A percentile compares a stretch with the other conserved stretches of the same genome.
phyloP scores from a whole-genome alignment of 768 basidiomycete genomes.

The Crepidotus variabilis region DNA sequence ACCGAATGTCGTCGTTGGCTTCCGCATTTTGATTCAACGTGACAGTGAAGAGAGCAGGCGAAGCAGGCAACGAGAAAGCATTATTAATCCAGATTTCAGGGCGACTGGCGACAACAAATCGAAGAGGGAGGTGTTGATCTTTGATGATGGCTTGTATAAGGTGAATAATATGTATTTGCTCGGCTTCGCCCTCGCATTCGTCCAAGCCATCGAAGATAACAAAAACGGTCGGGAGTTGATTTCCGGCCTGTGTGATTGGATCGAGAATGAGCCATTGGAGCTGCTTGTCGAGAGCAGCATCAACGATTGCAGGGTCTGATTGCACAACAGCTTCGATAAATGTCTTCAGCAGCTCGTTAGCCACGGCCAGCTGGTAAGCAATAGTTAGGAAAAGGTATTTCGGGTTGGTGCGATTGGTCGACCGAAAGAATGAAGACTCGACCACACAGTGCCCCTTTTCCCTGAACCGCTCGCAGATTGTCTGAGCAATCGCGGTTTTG shows the following conservation, averaged over 20 bases:
- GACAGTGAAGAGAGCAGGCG: neutral
- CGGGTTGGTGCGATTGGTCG: neutral
- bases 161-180: constrained; percentile 3
- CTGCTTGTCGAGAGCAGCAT: constrained; percentile 3
- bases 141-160: neutral
- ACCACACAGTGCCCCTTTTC: neutral
- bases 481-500: no score
- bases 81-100: constrained; percentile 4
- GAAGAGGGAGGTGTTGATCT: constrained; percentile 1
- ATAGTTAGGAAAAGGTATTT: constrained; percentile 5
- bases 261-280: constrained; percentile 2
- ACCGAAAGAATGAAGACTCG: constrained; percentile 6
- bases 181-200: neutral
- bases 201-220: constrained; percentile 12
- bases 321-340: neutral
- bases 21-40: constrained; percentile 5
- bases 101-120: constrained; percentile 9
- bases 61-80: constrained; percentile 1
- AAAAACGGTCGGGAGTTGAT: neutral
- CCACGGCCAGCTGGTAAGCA: constrained; percentile 6
- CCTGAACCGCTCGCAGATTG: constrained; percentile 3
- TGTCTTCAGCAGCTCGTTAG: neutral
- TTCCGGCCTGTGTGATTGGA: neutral
- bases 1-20: constrained; percentile 9
- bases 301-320: constrained; percentile 3